Evolutionary conservation across 2,329 filamentous ascomycete species (phyloP).

Genomic region (Aspergillus pseudonomiae): DNA sequence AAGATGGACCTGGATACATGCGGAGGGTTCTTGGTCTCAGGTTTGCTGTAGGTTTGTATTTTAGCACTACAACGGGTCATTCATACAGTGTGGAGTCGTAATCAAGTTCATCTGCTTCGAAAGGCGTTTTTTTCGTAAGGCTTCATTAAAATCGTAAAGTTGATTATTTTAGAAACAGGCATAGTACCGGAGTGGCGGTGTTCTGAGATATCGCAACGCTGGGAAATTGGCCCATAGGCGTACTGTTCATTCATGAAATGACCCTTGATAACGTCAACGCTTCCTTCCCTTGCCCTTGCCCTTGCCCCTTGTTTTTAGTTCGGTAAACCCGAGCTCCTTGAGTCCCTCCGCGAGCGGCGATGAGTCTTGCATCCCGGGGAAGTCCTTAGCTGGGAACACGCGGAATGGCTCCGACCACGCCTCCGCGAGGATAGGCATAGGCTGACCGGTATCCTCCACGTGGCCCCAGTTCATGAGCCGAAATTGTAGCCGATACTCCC

Average conservation of each 20-base stretch:
- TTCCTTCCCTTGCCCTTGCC: constrained; percentile 38
- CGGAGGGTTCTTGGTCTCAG: not conserved
- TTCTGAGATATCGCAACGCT: not conserved
- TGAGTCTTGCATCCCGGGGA: constrained; percentile 48
- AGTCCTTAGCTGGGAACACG: constrained; percentile 48
- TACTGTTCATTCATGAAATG: not conserved
- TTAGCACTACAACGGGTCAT: not conserved
- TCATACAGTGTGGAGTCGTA: not conserved
- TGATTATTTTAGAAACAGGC: not conserved
- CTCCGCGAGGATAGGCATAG: constrained; percentile 43
- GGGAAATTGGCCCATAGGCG: not conserved
- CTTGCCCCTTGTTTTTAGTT: constrained; percentile 45
- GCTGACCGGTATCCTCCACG: constrained; percentile 37
- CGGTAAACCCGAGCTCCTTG: constrained; percentile 45
- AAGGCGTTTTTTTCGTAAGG: not conserved
- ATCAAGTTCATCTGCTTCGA: not conserved
- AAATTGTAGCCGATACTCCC: constrained; percentile 50
- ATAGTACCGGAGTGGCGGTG: not conserved
- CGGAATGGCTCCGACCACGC: constrained; percentile 46
- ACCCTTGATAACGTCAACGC: constrained; percentile 11
- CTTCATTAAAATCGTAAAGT: not conserved
- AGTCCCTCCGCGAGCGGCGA: constrained; percentile 42
- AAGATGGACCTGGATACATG: not conserved
- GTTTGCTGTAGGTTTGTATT: not conserved
- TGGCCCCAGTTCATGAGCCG: constrained; percentile 47